Evolutionary conservation across 1,284 basidiomycete species (phyloP).

Genomic region (Hemileia vastatrix): DNA sequence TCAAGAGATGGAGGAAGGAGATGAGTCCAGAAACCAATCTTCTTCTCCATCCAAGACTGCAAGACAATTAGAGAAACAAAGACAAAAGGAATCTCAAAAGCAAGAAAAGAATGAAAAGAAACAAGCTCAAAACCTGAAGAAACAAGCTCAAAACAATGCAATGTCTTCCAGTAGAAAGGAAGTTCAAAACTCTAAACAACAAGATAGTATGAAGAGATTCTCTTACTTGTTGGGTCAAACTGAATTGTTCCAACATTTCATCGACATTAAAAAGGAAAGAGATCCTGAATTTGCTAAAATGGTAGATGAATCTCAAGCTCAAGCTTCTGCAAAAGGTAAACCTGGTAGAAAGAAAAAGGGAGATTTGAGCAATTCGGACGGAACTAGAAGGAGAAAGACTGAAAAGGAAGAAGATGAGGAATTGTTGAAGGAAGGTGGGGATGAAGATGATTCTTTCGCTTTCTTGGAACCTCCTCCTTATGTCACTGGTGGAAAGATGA

Average conservation of each 20-base stretch:
- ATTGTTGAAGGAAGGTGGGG: conserved; percentile 72
- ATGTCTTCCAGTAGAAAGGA: neutral
- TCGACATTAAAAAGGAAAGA: conserved; percentile 83
- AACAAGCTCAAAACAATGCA: neutral
- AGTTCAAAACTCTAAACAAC: no score
- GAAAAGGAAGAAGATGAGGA: conserved; percentile 98
- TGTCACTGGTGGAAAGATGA: conserved; percentile 80
- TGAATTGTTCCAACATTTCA: conserved; percentile 89
- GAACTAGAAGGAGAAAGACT: conserved; percentile 76
- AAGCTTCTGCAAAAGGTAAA: conserved; percentile 64
- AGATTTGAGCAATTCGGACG: conserved; percentile 60
- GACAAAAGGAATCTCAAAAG: conserved; percentile 32
- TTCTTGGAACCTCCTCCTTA: conserved; percentile 85
- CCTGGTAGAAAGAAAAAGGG: conserved; percentile 73
- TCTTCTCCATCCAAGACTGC: conserved; percentile 32
- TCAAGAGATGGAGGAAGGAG: conserved; percentile 23
- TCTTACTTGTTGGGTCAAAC: conserved; percentile 89
- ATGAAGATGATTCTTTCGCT: conserved; percentile 74
- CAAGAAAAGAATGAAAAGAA: conserved; percentile 28
- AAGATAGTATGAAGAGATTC: conserved; percentile 89
- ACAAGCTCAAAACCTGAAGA: conserved; percentile 25
- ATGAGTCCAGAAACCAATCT: conserved; percentile 16
- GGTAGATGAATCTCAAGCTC: conserved; percentile 59
- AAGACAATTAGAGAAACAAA: conserved; percentile 35
- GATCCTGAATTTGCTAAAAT: conserved; percentile 88